Conservation (phyloP, 306 rosid genomes). For the Nissolia schottii region DNA sequence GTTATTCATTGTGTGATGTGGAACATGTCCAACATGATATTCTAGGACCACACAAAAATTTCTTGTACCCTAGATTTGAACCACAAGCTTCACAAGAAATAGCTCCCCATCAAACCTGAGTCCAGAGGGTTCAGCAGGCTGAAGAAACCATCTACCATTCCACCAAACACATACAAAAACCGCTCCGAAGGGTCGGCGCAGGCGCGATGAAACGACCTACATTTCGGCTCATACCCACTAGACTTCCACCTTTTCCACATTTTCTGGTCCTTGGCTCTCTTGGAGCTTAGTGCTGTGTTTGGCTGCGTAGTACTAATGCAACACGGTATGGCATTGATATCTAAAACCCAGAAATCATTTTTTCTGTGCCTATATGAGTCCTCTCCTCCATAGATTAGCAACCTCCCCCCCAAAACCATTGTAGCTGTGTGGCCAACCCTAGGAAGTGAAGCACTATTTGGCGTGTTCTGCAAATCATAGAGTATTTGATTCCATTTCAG, state of each 20-base stretch:
- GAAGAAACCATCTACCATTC: constrained; percentile 75
- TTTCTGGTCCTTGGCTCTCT: constrained; percentile 24
- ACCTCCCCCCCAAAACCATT: constrained; percentile 67
- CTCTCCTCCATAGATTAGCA: constrained; percentile 86
- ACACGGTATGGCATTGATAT: constrained; percentile 54
- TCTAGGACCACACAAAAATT: no score
- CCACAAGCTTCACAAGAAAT: constrained; percentile 68
- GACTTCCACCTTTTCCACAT: constrained; percentile 67
- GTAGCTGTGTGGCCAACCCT: constrained; percentile 93
- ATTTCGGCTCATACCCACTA: constrained; percentile 38
- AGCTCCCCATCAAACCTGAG: constrained; percentile 77
- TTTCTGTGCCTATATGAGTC: constrained; percentile 67
- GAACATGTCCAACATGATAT: no score
- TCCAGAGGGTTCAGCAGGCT: constrained; percentile 45
- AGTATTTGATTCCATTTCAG: constrained; percentile 60
- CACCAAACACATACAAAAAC: constrained; percentile 70
- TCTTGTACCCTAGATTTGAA: constrained; percentile 56
- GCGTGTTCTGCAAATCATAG: constrained; percentile 53
- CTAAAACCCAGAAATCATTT: constrained; percentile 82
- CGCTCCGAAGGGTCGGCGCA: constrained; percentile 67
- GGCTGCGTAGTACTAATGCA: constrained; percentile 30
- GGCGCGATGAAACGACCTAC: constrained; percentile 81
- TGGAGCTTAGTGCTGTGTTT: constrained; percentile 31
- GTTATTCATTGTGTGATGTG: no score
- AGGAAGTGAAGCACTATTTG: constrained; percentile 68